Evolutionary conservation across 371 early-diverging fungal species (phyloP), one percentile per base, ranked within the genome.

Genomic region (Thermomucor indicae-seudaticae): DNA sequence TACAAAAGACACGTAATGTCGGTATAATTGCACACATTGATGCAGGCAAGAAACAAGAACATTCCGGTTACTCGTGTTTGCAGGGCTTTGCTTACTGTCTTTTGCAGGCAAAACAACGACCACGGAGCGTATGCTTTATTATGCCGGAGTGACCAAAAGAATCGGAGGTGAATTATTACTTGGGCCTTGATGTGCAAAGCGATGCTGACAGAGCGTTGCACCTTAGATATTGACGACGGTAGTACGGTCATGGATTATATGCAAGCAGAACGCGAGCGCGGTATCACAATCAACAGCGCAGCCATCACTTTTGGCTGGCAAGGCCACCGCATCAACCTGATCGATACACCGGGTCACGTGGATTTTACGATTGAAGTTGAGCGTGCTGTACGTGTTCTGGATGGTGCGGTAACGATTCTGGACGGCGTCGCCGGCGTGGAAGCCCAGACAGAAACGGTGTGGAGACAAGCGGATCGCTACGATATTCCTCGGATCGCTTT

Each of bases 1-100:
- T 79, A 43, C 60, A 63, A n/a, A 80, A 78, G 38, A 89, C 92
- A 10, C 79, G 97, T 40, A 97, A 97, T 57, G 83, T 97, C 53
- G 97, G 97, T 6, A 96, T 97, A 38, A 93, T 97, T 51, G 98
- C 98, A 0, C 98, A 97, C 54, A 95, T 97, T 53, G 98, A 97
- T 68, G 98, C 96, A 14, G 91, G 91, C 68, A 42, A 22, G 6
- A 25, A 19, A 20, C 12, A 34, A 29, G 35, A 23, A 17, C 2
- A 16, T 6, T 28, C 17, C 8, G 16, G 37, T 11, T 51, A 19
- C 29, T 45, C 43, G 8, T 17, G 20, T 55, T 23, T 11, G 29
- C 12, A 4, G 17, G 8, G 17, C 8, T 25, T 44, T 38, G 8
- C 12, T 29, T 22, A 24, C 34, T 4, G 2, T 14, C 24, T 28